Evolutionary conservation across 352 stramenopile species (phyloP).

Genomic region (Hyaloperonospora brassicae): DNA sequence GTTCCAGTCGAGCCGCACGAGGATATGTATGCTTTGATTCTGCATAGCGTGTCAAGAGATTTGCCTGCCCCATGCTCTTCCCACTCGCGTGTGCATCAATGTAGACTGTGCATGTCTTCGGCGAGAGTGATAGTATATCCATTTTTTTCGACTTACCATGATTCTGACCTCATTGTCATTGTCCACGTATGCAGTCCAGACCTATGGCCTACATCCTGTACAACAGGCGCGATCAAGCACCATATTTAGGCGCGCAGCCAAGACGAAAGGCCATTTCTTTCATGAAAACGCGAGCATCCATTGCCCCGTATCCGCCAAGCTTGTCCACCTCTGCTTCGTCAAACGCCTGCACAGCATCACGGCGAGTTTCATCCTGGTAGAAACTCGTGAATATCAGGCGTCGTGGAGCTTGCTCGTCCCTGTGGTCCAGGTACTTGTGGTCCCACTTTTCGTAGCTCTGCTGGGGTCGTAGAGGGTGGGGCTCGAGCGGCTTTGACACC

Average conservation of each 20-base stretch:
- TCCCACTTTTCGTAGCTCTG: conserved; percentile 63
- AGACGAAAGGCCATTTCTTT: conserved; percentile 77
- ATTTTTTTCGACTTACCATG: no score
- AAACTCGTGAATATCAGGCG: conserved; percentile 52
- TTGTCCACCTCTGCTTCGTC: conserved; percentile 42
- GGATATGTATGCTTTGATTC: no score
- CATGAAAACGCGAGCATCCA: conserved; percentile 64
- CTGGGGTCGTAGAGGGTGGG: conserved; percentile 46
- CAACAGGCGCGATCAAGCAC: no score
- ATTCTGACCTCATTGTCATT: no score
- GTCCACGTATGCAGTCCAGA: no score
- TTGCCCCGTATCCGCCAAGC: conserved; percentile 53
- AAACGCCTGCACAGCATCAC: conserved; percentile 43
- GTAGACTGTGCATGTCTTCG: no score
- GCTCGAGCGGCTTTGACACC: conserved; percentile 4
- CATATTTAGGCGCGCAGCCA: conserved; percentile 69
- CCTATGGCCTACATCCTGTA: no score
- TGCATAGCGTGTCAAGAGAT: no score
- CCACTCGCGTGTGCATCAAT: no score
- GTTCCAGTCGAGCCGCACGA: no score
- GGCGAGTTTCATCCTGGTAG: conserved; percentile 56
- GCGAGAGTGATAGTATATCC: no score
- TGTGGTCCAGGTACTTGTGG: conserved; percentile 30
- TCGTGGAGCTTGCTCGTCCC: conserved; percentile 5
- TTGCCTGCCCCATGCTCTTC: no score